These are phyloP conservation scores for Candida berthetii DNA, from an alignment of 805 yeast genomes.

Conservation along the genomic window DNA sequence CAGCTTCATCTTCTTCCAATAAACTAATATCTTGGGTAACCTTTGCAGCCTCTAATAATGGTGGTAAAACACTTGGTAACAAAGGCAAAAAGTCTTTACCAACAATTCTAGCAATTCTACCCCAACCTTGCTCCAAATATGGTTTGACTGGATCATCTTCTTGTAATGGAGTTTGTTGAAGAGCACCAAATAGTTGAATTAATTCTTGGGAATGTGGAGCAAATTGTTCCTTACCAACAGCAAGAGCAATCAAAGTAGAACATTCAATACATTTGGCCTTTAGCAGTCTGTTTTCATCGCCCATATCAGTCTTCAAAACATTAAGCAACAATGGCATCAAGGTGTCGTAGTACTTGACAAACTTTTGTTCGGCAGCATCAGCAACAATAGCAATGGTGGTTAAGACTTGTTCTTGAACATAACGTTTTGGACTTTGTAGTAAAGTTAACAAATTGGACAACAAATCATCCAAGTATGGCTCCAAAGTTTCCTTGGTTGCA, in stretches of 20 bases:
- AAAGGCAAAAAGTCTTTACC: constrained; percentile 84
- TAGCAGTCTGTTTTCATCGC: constrained; percentile 68
- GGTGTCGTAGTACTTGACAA: constrained; percentile 88
- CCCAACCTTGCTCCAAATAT: constrained; percentile 94
- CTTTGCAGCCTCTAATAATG: constrained; percentile 79
- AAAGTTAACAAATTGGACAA: constrained; percentile 68
- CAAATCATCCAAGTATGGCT: constrained; percentile 86
- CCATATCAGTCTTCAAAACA: constrained; percentile 74
- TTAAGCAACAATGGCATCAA: constrained; percentile 84
- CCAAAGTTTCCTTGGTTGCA: constrained; percentile 79
- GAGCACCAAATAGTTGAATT: constrained; percentile 60
- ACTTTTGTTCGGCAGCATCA: constrained; percentile 87
- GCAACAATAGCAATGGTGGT: constrained; percentile 97
- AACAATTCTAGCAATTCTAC: constrained; percentile 79
- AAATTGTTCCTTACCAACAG: constrained; percentile 92
- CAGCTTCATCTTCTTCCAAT: constrained; percentile 85
- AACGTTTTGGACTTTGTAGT: constrained; percentile 80
- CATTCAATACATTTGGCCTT: constrained; percentile 96
- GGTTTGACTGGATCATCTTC: constrained; percentile 85
- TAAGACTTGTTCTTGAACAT: constrained; percentile 94
- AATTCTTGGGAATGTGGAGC: constrained; percentile 67
- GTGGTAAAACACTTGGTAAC: constrained; percentile 81
- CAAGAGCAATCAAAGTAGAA: constrained; percentile 87
- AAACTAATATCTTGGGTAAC: constrained; percentile 86
- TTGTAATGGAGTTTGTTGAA: constrained; percentile 54